Percentiles rank a stretch among this genome's conserved stretches.
These are phyloP conservation scores for Aspergillus campestris DNA, from an alignment of 495 filamentous ascomycete genomes.

Conservation along the genomic window DNA sequence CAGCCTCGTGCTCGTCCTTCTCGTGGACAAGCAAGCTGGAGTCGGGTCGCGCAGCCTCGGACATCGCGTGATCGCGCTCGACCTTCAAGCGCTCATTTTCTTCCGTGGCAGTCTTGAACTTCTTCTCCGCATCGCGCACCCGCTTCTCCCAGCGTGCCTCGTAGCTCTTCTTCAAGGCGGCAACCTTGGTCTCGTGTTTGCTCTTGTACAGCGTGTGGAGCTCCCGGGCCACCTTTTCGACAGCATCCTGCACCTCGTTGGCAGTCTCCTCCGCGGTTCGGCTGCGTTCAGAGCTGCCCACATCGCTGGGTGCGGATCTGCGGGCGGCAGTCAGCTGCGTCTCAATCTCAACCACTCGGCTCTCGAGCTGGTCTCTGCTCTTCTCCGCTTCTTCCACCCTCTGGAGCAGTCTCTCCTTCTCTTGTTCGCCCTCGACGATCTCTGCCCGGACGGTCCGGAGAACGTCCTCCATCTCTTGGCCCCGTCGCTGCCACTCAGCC, in stretches of 20 bases:
- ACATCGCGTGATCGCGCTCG: conserved; percentile 57
- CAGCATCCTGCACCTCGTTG: conserved; percentile 67
- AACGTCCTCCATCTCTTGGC: conserved; percentile 75
- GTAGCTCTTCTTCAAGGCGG: conserved; percentile 90
- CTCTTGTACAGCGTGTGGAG: conserved; percentile 89
- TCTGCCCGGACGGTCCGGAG: conserved; percentile 73
- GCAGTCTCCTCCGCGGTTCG: conserved; percentile 30
- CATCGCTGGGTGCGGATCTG: conserved; percentile 27
- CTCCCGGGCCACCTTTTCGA: conserved; percentile 84
- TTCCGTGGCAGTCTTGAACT: conserved; percentile 54
- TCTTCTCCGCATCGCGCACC: conserved; percentile 61
- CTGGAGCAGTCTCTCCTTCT: conserved; percentile 62
- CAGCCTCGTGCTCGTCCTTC: conserved; percentile 45
- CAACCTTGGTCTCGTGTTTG: conserved; percentile 93
- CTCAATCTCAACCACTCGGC: conserved; percentile 53
- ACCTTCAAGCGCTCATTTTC: conserved; percentile 66
- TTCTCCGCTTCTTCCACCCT: conserved; percentile 70
- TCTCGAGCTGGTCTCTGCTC: conserved; percentile 52
- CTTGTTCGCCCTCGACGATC: conserved; percentile 63
- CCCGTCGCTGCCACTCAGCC: conserved; percentile 72
- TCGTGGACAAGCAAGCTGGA: conserved; percentile 27
- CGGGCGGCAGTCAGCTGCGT: conserved; percentile 62
- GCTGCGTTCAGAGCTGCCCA: conserved; percentile 4
- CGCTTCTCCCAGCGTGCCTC: conserved; percentile 84
- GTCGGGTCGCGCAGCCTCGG: conserved; percentile 44